These are phyloP conservation scores for Exutisphaerella laricina DNA, from an alignment of 2,329 filamentous ascomycete species.

Conservation along the genomic window DNA sequence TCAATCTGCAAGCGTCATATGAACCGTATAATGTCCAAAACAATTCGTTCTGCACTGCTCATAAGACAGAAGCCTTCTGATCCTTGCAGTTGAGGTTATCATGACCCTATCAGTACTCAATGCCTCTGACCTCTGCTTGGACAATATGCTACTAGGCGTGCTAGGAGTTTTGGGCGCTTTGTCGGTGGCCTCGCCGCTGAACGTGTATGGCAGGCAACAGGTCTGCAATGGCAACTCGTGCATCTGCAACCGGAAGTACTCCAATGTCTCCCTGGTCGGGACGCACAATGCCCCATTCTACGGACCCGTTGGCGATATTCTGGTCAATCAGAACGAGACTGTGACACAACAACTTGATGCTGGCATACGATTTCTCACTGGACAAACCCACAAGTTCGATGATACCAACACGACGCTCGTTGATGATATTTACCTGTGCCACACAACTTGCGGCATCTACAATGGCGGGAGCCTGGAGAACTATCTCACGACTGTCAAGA, in stretches of 20 bases:
- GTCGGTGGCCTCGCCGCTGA: neutral
- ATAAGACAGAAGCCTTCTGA: neutral
- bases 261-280: constrained; percentile 54
- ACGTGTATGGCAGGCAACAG: constrained; percentile 5
- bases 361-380: constrained; percentile 60
- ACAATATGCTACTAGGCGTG: neutral
- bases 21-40: neutral
- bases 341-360: constrained; percentile 54
- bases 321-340: constrained; percentile 48
- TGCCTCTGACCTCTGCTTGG: neutral
- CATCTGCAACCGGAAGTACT: constrained; percentile 54
- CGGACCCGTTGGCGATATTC: constrained; percentile 47
- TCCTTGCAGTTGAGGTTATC: too few species aligned
- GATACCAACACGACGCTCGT: constrained; percentile 34
- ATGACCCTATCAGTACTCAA: neutral
- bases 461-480: constrained; percentile 46
- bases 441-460: constrained; percentile 56
- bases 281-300: constrained; percentile 63
- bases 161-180: neutral
- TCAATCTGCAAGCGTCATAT: neutral
- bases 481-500: constrained; percentile 53
- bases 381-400: constrained; percentile 51
- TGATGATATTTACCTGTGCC: constrained; percentile 53
- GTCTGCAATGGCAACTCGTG: constrained; percentile 53
- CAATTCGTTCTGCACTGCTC: neutral